Percentiles rank a stretch among this genome's conserved stretches.
phyloP scores from a whole-genome alignment of 192 early-diverging fungal species.

The Coemansia sp. region DNA sequence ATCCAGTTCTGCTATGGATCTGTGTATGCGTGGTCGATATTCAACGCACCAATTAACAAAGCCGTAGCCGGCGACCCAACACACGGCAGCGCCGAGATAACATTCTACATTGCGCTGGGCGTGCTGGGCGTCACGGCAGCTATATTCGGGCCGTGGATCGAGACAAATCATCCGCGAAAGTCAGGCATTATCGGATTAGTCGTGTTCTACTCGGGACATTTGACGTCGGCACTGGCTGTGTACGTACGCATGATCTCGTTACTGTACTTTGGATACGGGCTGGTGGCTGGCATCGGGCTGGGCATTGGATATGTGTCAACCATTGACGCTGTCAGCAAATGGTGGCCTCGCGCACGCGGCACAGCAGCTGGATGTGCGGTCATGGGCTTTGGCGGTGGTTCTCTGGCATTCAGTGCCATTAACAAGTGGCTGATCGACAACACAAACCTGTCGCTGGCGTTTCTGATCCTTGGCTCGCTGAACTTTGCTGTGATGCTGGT shows the following conservation, averaged over 20 bases:
- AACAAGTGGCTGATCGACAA: conserved; percentile 60
- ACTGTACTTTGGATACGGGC: conserved; percentile 65
- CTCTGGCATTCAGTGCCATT: conserved; percentile 67
- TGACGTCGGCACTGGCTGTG: conserved; percentile 59
- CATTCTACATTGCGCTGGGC: conserved; percentile 64
- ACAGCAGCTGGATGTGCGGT: conserved; percentile 66
- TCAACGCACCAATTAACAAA: conserved; percentile 61
- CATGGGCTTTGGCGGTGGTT: conserved; percentile 74
- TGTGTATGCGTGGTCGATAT: conserved; percentile 67
- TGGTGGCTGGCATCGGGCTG: conserved; percentile 62
- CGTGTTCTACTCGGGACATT: conserved; percentile 57
- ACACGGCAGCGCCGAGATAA: conserved; percentile 55
- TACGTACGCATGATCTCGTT: conserved; percentile 58
- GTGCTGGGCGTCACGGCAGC: conserved; percentile 60
- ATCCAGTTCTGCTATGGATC: conserved; percentile 67
- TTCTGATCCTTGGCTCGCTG: conserved; percentile 64
- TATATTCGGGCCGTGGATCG: conserved; percentile 62
- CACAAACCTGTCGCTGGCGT: conserved; percentile 60
- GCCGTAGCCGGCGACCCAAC: conserved; percentile 35
- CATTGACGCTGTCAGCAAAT: conserved; percentile 61
- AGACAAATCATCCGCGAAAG: conserved; percentile 58
- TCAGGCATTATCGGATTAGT: conserved; percentile 52
- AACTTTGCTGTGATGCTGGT: conserved; percentile 64
- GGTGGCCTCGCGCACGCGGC: conserved; percentile 63
- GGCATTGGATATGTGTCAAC: conserved; percentile 68